Evolutionary conservation across 1,139 yeast genomes (phyloP).

Genomic region (Debaryomyces robertsiae): DNA sequence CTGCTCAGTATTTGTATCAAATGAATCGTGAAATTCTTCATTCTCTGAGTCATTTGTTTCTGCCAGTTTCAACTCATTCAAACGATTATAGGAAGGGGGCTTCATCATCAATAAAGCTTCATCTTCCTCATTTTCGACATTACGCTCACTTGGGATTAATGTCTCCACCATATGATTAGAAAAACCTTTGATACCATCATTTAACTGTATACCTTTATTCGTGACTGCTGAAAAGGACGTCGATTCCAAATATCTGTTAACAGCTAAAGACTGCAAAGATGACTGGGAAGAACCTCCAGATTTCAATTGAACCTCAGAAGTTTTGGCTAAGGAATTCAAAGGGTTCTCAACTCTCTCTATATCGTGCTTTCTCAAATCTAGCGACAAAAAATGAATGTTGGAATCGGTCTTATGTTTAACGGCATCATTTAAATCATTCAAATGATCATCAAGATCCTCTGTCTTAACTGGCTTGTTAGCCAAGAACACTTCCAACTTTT

Average conservation of each 20-base stretch:
- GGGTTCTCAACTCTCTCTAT: constrained; percentile 34
- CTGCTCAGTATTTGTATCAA: constrained; percentile 45
- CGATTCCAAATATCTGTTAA: constrained; percentile 37
- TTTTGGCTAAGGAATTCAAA: constrained; percentile 33
- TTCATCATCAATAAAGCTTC: constrained; percentile 12
- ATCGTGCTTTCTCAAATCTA: constrained; percentile 27
- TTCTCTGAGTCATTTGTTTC: constrained; percentile 20
- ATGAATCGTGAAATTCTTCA: constrained; percentile 36
- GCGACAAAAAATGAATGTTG: constrained; percentile 41
- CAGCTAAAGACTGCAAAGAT: constrained; percentile 45
- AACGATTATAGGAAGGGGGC: constrained; percentile 3
- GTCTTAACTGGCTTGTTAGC: constrained; percentile 17
- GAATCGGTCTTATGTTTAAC: constrained; percentile 30
- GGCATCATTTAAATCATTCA: constrained; percentile 34
- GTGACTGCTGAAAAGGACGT: constrained; percentile 22
- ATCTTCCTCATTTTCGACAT: constrained; percentile 12
- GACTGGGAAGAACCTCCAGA: constrained; percentile 49
- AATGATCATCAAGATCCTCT: constrained; percentile 39
- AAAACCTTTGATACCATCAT: constrained; percentile 50
- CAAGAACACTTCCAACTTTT: constrained; percentile 41
- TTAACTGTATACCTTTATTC: constrained; percentile 37
- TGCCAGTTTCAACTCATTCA: constrained; percentile 2
- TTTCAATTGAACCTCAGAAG: constrained; percentile 34
- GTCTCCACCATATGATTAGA: constrained; percentile 42
- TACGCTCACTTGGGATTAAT: constrained; percentile 28